phyloP scores from a whole-genome alignment of 108 stramenopile genomes.

The Schizochytrium sp. region DNA sequence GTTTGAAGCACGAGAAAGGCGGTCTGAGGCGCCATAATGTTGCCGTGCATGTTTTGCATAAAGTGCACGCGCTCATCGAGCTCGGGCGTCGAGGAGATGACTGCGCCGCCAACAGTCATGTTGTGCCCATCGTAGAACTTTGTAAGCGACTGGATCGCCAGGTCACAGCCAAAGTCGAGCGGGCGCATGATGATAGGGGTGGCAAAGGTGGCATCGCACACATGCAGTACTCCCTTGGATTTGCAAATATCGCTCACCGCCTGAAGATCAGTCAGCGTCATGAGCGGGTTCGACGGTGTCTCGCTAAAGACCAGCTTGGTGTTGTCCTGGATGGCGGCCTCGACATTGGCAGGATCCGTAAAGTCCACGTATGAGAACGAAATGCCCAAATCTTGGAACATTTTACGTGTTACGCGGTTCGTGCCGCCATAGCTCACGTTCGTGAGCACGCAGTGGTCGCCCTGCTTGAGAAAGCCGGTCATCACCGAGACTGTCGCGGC shows the following conservation, averaged over 20 bases:
- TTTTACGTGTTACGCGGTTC: slow-evolving; percentile 63
- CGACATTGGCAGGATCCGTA: slow-evolving; percentile 56
- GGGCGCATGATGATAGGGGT: slow-evolving; percentile 62
- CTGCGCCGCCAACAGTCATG: slow-evolving; percentile 66
- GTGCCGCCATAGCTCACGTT: slow-evolving; percentile 74
- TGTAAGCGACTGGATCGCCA: slow-evolving; percentile 65
- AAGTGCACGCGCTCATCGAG: slow-evolving; percentile 61
- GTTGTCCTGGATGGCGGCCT: slow-evolving; percentile 59
- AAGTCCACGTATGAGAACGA: slow-evolving; percentile 65
- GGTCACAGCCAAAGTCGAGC: slow-evolving; percentile 61
- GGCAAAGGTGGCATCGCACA: slow-evolving; percentile 64
- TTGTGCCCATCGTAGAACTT: slow-evolving; percentile 74
- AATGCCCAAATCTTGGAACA: slow-evolving; percentile 58
- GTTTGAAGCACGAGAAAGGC: slow-evolving; percentile 68
- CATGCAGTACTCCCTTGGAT: slow-evolving; percentile 52
- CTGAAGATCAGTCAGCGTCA: slow-evolving; percentile 59
- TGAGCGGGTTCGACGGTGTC: slow-evolving; percentile 66
- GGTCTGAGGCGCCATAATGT: slow-evolving; percentile 68
- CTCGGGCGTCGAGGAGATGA: slow-evolving; percentile 56
- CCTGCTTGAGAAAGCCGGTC: slow-evolving; percentile 65
- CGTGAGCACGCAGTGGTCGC: slow-evolving; percentile 71
- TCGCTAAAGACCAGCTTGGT: slow-evolving; percentile 70
- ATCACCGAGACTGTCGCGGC: slow-evolving; percentile 61
- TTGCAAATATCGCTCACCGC: slow-evolving; percentile 62
- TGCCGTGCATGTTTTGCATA: slow-evolving; percentile 70